Evolutionary conservation across 768 basidiomycete genomes (phyloP), one percentile per base, ranked within the genome.

Genomic region (Auriculariales sp.): DNA sequence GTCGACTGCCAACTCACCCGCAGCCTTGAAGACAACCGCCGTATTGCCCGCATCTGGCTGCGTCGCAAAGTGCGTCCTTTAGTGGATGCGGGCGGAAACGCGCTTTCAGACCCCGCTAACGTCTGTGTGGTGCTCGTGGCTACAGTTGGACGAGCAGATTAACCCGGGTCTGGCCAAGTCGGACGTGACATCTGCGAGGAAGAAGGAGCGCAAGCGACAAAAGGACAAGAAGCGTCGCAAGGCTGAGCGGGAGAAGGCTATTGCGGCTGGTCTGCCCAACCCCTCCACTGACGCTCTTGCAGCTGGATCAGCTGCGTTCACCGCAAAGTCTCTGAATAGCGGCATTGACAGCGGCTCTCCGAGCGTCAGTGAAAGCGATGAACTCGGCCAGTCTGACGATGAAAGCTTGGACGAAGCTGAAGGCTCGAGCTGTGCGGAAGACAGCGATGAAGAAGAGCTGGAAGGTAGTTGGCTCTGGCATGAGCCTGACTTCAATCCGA

Each of bases 1-100:
- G 84, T 94, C 12, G 69, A 77, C 3, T 91, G 88, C 59, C 92
- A 97, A 63, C 80, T 88, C 58, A 92, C 91, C 4, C 81, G 92
- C 39, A 92, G 89, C 2, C 66, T 92, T 42, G 68, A 76, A 28
- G 72, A 79, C 55, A 97, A 97, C 59, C 70, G 92, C 55, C 78
- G 76, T 59, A 61, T 83, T 25, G 92, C 92, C 14, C 72, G 91
- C 53, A 76, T 74, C 54, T 67, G 77, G 54, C 59, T 97, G 48
- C 58, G 81, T 33, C 81, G 89, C 64, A 90, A 86, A 78, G 87
- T 68, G 44, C 7, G 39, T 22, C 10, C 6, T 22, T n/a, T n/a
- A n/a, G n/a, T n/a, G n/a, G n/a, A n/a, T 17, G 28, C 11, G 12
- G 17, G 17, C n/a, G 10, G 22, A 46, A 15, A 52, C 53, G 19